Conservation (phyloP, 768 basidiomycete genomes). For the Tricholoma sp. region DNA sequence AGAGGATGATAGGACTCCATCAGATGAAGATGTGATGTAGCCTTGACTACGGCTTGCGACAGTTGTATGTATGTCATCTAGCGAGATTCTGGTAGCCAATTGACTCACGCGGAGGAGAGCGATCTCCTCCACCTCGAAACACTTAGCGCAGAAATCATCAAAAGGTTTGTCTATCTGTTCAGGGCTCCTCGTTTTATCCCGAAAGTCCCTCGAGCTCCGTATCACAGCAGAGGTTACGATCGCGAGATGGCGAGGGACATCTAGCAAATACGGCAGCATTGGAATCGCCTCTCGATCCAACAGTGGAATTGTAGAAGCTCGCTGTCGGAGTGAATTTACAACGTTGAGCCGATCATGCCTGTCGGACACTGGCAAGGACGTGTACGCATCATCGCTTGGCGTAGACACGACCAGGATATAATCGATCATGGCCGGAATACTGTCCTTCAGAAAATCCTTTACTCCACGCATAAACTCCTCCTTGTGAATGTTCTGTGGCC, state of each 20-base stretch:
- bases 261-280: conserved; percentile 66
- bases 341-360: conserved; percentile 50
- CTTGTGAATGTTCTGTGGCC: conserved; percentile 55
- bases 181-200: conserved; percentile 24
- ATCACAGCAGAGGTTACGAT: conserved; percentile 73
- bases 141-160: conserved; percentile 53
- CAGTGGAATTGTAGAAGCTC: conserved; percentile 47
- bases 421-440: conserved; percentile 67
- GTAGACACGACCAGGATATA: conserved; percentile 74
- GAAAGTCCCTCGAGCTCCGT: conserved; percentile 49
- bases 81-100: conserved; percentile 38
- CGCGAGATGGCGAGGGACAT: conserved; percentile 75
- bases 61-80: conserved; percentile 16
- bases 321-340: conserved; percentile 52
- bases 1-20: conserved; percentile 3
- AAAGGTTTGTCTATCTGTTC: conserved; percentile 37
- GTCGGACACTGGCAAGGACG: conserved; percentile 25
- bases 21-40: neutral
- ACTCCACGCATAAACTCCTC: conserved; percentile 81
- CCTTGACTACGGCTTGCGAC: conserved; percentile 6
- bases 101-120: conserved; percentile 64
- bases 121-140: conserved; percentile 67
- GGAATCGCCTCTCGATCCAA: conserved; percentile 71
- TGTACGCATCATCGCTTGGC: conserved; percentile 28
- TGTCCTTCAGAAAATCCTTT: conserved; percentile 66